A percentile compares a stretch with the other conserved stretches of the same genome.
phyloP scores from a whole-genome alignment of 176 grass and related monocot genomes.

The Triticum monococcum region DNA sequence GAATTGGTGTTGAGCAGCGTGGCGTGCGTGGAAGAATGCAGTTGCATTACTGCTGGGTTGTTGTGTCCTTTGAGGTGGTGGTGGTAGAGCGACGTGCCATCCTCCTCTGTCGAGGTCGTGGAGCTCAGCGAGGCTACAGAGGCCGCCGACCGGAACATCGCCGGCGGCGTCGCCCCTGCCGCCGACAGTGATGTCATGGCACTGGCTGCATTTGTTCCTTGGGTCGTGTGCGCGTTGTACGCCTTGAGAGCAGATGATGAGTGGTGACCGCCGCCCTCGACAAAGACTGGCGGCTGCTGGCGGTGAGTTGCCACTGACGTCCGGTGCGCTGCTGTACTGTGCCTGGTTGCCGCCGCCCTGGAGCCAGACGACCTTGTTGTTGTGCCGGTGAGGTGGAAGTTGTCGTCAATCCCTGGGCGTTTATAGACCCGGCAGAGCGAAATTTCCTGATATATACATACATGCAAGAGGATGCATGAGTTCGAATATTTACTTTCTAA shows the following conservation, averaged over 20 bases:
- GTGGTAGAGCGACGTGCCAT: conserved; percentile 48
- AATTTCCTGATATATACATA: conserved; percentile 47
- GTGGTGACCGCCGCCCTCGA: conserved; percentile 22
- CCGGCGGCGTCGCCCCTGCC: neutral
- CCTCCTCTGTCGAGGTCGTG: conserved; percentile 82
- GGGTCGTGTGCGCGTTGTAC: neutral
- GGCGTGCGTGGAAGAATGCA: conserved; percentile 37
- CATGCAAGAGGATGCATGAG: neutral
- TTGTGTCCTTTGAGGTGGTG: conserved; percentile 40
- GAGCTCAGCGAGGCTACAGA: conserved; percentile 66
- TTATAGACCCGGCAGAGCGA: conserved; percentile 94
- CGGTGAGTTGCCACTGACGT: conserved; percentile 9
- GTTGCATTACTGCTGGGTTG: conserved; percentile 1
- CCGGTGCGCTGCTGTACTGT: neutral
- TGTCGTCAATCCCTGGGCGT: conserved; percentile 74
- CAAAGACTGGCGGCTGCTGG: conserved; percentile 39
- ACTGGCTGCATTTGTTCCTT: neutral
- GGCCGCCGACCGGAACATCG: conserved; percentile 43
- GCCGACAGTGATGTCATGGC: conserved; percentile 4
- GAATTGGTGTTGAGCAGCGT: conserved; percentile 44
- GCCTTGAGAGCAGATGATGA: conserved; percentile 37
- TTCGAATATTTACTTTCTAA: neutral
- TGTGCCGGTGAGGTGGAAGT: conserved; percentile 47
- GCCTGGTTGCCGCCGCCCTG: conserved; percentile 31
- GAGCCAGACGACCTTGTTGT: conserved; percentile 45